Evolutionary conservation across 805 yeast genomes (phyloP), one percentile per base, ranked within the genome.

Genomic region (Saturnispora saitoi): DNA sequence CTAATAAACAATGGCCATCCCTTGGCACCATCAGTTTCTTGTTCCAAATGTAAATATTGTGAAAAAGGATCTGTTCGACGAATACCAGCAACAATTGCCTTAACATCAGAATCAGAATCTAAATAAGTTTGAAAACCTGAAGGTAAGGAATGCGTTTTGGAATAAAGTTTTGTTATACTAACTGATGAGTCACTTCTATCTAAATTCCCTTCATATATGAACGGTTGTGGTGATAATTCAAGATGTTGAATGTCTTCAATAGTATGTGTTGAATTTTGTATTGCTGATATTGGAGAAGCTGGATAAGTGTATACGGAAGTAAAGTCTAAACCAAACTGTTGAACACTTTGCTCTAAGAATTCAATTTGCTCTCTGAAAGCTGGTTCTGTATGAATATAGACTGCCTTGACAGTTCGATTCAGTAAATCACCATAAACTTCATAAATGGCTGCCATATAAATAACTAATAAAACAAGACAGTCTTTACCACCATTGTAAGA

Each of bases 401-500:
- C 86, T 71, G 53, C 83, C 56, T 62, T 72, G 2, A 47, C 32
- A 4, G 31, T 11, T 12, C 26, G 20, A 20, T 41, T 58, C 17
- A 51, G 38, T 22, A 55, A 51, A 3, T 53, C 45, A 20, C 52
- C 32, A 36, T 53, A 29, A 34, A 56, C 43, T 37, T 51, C 59
- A 45, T 63, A 62, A 12, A 65, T 55, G 39, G 77, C 78, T 1
- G 93, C 82, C 45, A 90, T 66, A 47, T 86, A 78, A 4, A 93
- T 60, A 14, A 88, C 70, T 48, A 93, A 72, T 83, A 91, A 80
- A 30, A 90, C 97, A 42, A 90, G 76, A 58, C 98, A 93, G 67
- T 93, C 99, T 61, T 93, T 93, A 1, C 99, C 99, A 10, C 99
- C 99, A 62, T 93, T 93, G 64, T 84, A 93, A 2, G 95, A 85